Conservation (phyloP, 1,284 basidiomycete genomes). For the Leccinum brunneo-olivaceum region DNA sequence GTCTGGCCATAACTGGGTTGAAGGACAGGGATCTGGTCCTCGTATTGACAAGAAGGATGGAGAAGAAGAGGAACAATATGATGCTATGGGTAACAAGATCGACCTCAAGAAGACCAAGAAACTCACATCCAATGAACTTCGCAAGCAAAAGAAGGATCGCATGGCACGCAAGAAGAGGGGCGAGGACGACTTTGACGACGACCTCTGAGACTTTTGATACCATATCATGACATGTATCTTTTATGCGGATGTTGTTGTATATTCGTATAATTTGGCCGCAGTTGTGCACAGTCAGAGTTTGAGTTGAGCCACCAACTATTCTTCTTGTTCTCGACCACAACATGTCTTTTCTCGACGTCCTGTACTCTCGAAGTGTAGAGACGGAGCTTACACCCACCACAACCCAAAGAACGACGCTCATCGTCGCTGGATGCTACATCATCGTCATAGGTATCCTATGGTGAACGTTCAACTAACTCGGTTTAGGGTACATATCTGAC, state of each 20-base stretch:
- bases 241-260: no score
- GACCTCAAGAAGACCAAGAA: slow-evolving; percentile 83
- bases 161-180: slow-evolving; percentile 84
- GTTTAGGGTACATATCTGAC: slow-evolving; percentile 9
- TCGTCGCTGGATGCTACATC: slow-evolving; percentile 71
- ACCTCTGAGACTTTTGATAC: slow-evolving; percentile 37
- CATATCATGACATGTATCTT: slow-evolving; percentile 18
- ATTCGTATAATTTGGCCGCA: neutral
- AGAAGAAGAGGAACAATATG: slow-evolving; percentile 84
- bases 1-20: slow-evolving; percentile 97
- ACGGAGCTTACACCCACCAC: slow-evolving; percentile 52
- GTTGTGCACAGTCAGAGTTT: slow-evolving; percentile 4
- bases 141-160: slow-evolving; percentile 94
- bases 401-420: slow-evolving; percentile 72
- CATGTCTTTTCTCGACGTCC: slow-evolving; percentile 25
- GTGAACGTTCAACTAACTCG: slow-evolving; percentile 35
- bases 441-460: slow-evolving; percentile 69
- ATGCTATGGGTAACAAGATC: slow-evolving; percentile 96
- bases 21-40: slow-evolving; percentile 89
- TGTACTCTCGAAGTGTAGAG: slow-evolving; percentile 33
- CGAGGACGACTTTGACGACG: slow-evolving; percentile 65
- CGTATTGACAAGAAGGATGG: slow-evolving; percentile 87
- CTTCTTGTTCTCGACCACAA: slow-evolving; percentile 21
- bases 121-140: slow-evolving; percentile 70
- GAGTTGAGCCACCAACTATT: no score